Base-by-base conservation (phyloP, 345 rosid species). In the Camelina laxa region DNA sequence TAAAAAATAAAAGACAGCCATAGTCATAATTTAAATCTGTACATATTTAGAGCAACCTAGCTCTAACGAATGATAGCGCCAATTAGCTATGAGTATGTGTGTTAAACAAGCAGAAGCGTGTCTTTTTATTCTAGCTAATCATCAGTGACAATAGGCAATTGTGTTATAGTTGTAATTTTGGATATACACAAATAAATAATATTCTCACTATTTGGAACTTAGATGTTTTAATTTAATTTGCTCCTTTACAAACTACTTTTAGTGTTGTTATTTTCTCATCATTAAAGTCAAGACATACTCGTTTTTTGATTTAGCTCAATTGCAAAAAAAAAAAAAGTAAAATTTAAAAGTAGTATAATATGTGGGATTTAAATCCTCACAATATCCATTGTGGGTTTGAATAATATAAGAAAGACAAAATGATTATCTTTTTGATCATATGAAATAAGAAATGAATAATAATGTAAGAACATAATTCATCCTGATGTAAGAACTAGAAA, bases 61-160 rank as follows among this genome's bases (percentile, higher is more conserved):
- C n/a, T 36, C 45, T 59, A 60, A 60, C 36, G 47, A 12, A 17
- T 36, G 47, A 60, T 59, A 35, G 63, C 15, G 42, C 17, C 62
- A 58, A 33, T 6, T 31, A 58, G 4, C 44, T 35, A 58, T 35
- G 44, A 35, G 14, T 33, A 33, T 58, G 44, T 59, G 35, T 16
- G 44, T 8, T 6, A 35, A 35, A 59, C 24, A 35, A 10, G 17
- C 9, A 1, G 13, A 33, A 33, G 4, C 19, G 9, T 31, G 41
- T 57, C 41, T 31, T 58, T 16, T 33, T 33, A 16, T 13, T 35
- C 44, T 5, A 11, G 14, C 44, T 33, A 58, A 58, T 39, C n/a
- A 9, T 36, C 9, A 35, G n/a, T 2, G 44, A 36, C 27, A 35
- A 39, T 41, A 17, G 15, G 22, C 42, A 58, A 9, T 15, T 22